Evolutionary conservation across 768 basidiomycete genomes (phyloP), one percentile per base, ranked within the genome.

Genomic region (Gymnopilus junonius): DNA sequence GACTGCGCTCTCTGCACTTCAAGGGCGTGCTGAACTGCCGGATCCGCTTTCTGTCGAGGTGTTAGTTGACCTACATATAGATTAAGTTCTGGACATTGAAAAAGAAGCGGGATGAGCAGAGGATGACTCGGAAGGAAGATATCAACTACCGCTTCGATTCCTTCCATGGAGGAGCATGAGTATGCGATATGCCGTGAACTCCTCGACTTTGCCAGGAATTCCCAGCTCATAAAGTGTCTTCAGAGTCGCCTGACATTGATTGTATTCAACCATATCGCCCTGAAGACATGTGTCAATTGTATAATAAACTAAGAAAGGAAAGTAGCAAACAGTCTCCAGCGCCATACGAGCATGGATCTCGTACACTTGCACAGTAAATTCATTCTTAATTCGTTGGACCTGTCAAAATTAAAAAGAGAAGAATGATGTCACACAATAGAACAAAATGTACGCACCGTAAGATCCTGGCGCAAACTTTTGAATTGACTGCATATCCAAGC

Each of bases 321-420:
- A 32, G 55, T 32, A 25, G 67, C 73, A 61, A 31, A 74, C 74
- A 64, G 70, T 73, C 61, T 75, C 70, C 39, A 99, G 81, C 45
- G 97, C 97, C 82, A 99, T 97, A 34, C 97, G 89, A 25, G 94
- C 97, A 78, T 99, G 97, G 39, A 97, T 97, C 74, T 99, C 97
- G 73, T 99, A 99, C 11, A 97, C 97, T 75, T 91, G 85, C 27
- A 97, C 95, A 7, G 97, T 98, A 71, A 99, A 97, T 59, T 97
- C 94, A 69, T 97, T 99, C 80, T 97, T 98, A 68, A 99, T 97
- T 32, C 97, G 90, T 80, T 99, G 97, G 23, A 99, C 97, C 97
- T 99, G 55, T 3, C 54, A 42, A 46, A 55, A 14, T 63, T 17
- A 55, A 43, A 60, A 50, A 27, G 50, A 55, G 58, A 62, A 53